Conservation (phyloP, 2,329 filamentous ascomycete genomes). For the Phyllosticta citrichinensis region DNA sequence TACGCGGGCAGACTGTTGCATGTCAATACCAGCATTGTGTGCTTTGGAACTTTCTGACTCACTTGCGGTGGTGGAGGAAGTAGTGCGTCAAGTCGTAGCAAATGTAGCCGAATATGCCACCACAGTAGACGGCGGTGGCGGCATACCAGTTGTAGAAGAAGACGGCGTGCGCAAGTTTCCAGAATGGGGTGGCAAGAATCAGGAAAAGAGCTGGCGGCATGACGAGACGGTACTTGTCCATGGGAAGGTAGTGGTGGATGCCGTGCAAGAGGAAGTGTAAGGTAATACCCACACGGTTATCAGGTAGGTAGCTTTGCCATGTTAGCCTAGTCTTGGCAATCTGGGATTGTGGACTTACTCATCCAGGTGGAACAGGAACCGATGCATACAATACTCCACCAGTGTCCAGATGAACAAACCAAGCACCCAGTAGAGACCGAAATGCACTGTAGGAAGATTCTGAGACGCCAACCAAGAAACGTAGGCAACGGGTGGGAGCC, state of each 20-base stretch:
- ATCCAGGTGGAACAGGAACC: constrained; percentile 90
- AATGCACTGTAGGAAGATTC: background rate
- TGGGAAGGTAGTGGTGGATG: constrained; percentile 97
- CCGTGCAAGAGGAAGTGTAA: constrained; percentile 90
- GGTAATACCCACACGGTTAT: constrained; percentile 80
- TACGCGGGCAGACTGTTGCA: constrained; percentile 60
- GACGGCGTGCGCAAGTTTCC: constrained; percentile 73
- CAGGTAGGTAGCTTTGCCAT: constrained; percentile 62
- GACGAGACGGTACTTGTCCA: constrained; percentile 94
- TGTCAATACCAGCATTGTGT: background rate
- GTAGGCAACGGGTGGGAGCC: constrained; percentile 72
- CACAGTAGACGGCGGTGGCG: constrained; percentile 69
- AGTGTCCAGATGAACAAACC: constrained; percentile 80
- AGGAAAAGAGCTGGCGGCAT: constrained; percentile 91
- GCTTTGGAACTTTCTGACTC: constrained; percentile 22
- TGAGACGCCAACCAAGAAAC: constrained; percentile 53
- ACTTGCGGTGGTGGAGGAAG: constrained; percentile 92
- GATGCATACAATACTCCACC: constrained; percentile 79
- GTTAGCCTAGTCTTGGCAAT: constrained; percentile 17
- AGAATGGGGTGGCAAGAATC: constrained; percentile 78
- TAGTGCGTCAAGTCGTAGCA: constrained; percentile 98
- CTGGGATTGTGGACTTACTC: constrained; percentile 47
- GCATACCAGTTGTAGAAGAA: constrained; percentile 81
- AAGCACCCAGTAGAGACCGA: constrained; percentile 48
- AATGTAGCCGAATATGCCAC: constrained; percentile 89